These are phyloP conservation scores for Mortierella sp. DNA, from an alignment of 371 early-diverging fungal species.

Conservation along the genomic window DNA sequence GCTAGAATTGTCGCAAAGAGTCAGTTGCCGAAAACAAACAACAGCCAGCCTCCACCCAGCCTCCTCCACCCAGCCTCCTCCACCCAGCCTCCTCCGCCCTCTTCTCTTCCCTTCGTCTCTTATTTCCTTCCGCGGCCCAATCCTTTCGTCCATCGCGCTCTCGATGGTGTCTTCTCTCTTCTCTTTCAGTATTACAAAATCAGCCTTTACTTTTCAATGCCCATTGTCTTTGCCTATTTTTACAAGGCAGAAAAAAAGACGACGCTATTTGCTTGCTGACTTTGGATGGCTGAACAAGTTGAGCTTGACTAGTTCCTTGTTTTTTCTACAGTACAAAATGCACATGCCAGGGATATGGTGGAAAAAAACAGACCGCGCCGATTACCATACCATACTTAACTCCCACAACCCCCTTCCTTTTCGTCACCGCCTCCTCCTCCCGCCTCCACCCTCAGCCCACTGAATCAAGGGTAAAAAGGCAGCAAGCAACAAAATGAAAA, in stretches of 20 bases:
- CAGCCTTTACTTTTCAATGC: not conserved
- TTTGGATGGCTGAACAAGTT: not conserved
- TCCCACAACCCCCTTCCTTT: not conserved
- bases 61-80: not conserved
- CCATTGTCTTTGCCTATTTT: not conserved
- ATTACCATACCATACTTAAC: not conserved
- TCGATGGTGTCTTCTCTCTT: not conserved
- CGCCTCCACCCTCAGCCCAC: conserved; percentile 4
- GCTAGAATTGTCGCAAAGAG: not conserved
- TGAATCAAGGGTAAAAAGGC: not conserved
- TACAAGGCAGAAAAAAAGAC: not conserved
- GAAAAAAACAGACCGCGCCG: not conserved
- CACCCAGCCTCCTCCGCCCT: not conserved
- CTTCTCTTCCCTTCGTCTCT: not conserved
- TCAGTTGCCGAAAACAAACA: not conserved
- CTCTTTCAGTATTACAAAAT: not conserved
- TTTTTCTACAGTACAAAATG: not conserved
- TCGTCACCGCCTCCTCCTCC: not conserved
- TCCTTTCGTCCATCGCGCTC: not conserved
- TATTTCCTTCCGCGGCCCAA: not conserved
- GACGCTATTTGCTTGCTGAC: not conserved
- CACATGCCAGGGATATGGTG: not conserved
- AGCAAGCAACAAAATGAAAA: not conserved
- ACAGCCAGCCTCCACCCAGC: not conserved
- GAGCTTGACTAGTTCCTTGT: not conserved